Percentiles rank a stretch among this genome's conserved stretches.
Conservation (phyloP, 495 filamentous ascomycete species). For the Aspergillus bridgeri region DNA sequence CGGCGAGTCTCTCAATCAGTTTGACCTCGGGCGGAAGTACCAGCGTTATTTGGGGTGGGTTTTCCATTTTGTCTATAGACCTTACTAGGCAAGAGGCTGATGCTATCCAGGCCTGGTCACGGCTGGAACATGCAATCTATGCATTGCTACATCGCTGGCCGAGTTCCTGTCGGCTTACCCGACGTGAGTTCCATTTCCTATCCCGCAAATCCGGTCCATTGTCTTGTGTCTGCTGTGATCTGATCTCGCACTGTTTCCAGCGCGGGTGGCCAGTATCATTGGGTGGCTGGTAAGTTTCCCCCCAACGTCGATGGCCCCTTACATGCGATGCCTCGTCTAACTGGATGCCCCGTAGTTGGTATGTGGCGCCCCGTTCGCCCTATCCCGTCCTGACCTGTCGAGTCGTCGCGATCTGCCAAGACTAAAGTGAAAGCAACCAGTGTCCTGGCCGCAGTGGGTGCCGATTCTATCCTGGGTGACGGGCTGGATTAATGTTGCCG, state of each 20-base stretch:
- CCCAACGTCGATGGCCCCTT: neutral
- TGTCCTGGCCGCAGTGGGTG: constrained; percentile 55
- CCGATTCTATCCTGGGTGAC: constrained; percentile 63
- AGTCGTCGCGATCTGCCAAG: neutral
- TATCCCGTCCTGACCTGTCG: neutral
- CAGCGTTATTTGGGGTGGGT: constrained; percentile 43
- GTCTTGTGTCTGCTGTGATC: too few species aligned
- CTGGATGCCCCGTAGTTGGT: constrained; percentile 2
- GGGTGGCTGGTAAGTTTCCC: constrained; percentile 54
- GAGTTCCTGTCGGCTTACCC: constrained; percentile 71
- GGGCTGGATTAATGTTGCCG: constrained; percentile 70
- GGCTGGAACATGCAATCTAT: constrained; percentile 65
- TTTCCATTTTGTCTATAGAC: neutral
- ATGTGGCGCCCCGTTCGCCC: neutral
- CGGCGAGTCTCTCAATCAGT: constrained; percentile 43
- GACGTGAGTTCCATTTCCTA: constrained; percentile 53
- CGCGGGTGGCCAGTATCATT: constrained; percentile 65
- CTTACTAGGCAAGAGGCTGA: neutral
- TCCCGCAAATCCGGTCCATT: too few species aligned
- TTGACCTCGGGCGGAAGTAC: constrained; percentile 43
- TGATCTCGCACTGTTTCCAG: constrained; percentile 17
- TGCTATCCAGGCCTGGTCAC: constrained; percentile 53
- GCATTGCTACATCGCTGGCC: constrained; percentile 62
- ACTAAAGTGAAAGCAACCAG: constrained; percentile 11
- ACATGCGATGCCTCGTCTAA: neutral